Conservation (phyloP, 2,329 filamentous ascomycete genomes). For the Aspergillus proliferans region DNA sequence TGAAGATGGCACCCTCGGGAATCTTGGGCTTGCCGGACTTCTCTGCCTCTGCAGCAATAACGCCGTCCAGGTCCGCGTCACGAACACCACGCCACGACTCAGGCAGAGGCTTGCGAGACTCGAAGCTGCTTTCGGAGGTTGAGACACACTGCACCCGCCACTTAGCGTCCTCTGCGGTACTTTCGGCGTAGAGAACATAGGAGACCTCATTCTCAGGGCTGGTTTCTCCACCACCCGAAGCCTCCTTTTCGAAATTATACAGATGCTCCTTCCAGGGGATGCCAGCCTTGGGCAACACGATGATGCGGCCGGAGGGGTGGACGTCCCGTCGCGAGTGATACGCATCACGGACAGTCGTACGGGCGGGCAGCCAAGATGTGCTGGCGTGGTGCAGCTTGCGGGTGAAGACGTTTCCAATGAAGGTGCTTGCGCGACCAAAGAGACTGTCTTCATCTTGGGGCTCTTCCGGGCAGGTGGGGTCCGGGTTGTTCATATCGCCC, state of each 20-base stretch:
- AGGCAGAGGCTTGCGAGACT: conserved; percentile 84
- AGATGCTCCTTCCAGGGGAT: conserved; percentile 95
- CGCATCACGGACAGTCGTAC: conserved; percentile 68
- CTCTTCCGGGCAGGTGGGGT: conserved; percentile 43
- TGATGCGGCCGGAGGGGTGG: conserved; percentile 68
- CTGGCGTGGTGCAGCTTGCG: conserved; percentile 71
- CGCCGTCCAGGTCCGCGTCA: conserved; percentile 72
- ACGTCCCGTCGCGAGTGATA: conserved; percentile 62
- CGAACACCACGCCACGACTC: conserved; percentile 88
- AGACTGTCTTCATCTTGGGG: conserved; percentile 75
- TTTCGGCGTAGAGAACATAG: conserved; percentile 91
- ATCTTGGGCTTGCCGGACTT: conserved; percentile 32
- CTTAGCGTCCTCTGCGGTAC: conserved; percentile 64
- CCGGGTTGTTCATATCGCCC: conserved; percentile 66
- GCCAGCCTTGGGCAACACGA: conserved; percentile 71
- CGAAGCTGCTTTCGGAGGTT: conserved; percentile 74
- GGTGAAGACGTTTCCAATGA: conserved; percentile 86
- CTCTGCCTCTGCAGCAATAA: conserved; percentile 36
- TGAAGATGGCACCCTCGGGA: conserved; percentile 67
- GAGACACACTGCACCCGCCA: conserved; percentile 96
- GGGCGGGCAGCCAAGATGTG: conserved; percentile 78
- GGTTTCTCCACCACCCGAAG: conserved; percentile 26
- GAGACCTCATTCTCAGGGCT: conserved; percentile 55
- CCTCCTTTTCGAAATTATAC: conserved; percentile 71
- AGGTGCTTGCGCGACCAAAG: conserved; percentile 68